Conservation (phyloP, 1,284 basidiomycete species). For the Taiwanofungus camphoratus region DNA sequence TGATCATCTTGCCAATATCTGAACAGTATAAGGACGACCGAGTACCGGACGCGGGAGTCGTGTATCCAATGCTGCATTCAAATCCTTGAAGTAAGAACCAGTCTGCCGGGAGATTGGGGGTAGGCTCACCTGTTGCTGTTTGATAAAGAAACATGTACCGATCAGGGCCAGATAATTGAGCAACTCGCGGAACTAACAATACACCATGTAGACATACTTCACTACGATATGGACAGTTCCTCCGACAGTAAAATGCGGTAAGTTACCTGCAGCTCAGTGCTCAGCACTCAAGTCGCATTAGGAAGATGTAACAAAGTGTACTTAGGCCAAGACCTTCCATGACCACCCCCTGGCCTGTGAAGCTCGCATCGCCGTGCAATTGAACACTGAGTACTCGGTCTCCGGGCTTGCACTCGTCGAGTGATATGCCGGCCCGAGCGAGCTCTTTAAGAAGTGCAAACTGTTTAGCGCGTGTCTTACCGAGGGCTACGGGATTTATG, state of each 20-base stretch:
- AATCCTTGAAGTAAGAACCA: neutral
- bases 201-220: conserved; percentile 51
- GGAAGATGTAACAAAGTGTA: conserved; percentile 29
- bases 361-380: conserved; percentile 86
- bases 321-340: conserved; percentile 83
- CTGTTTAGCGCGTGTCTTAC: conserved; percentile 90
- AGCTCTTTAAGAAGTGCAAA: conserved; percentile 69
- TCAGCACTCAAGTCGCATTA: neutral
- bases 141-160: conserved; percentile 1
- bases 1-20: conserved; percentile 87
- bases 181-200: neutral
- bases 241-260: conserved; percentile 86
- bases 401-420: conserved; percentile 70
- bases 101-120: too few species aligned
- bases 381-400: conserved; percentile 86
- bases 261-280: conserved; percentile 51
- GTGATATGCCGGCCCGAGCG: conserved; percentile 28
- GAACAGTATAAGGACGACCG: conserved; percentile 86
- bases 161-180: neutral
- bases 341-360: conserved; percentile 86
- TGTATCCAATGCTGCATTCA: conserved; percentile 74
- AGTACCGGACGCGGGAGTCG: conserved; percentile 77
- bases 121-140: conserved; percentile 50
- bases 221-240: conserved; percentile 89
- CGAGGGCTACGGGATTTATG: conserved; percentile 78